Evolutionary conservation across 768 basidiomycete genomes (phyloP).

Genomic region (Leccinum rimulosum): DNA sequence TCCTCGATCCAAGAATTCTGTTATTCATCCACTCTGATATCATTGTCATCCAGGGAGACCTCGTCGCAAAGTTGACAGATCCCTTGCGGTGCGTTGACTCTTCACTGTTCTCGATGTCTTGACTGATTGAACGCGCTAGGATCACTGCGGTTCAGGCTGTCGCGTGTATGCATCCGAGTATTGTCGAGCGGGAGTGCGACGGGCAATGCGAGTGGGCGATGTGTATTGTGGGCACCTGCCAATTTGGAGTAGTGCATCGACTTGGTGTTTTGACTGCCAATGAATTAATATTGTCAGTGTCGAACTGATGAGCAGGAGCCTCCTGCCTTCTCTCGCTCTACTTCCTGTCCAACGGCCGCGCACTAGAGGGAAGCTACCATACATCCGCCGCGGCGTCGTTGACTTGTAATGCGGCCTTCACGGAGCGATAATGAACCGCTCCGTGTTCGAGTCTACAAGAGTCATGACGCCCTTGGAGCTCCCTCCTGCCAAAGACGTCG

Average conservation of each 20-base stretch:
- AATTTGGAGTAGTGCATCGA: neutral
- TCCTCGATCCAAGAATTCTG: neutral
- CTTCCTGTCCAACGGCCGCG: conserved; percentile 72
- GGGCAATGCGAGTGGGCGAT: conserved; percentile 78
- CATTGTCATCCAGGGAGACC: conserved; percentile 52
- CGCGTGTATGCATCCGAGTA: conserved; percentile 78
- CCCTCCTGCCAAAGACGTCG: conserved; percentile 54
- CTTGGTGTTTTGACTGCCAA: neutral
- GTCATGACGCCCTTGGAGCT: conserved; percentile 42
- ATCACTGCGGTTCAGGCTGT: conserved; percentile 87
- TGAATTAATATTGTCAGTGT: neutral
- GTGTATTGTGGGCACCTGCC: conserved; percentile 71
- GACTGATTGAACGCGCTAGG: conserved; percentile 32
- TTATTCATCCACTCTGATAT: neutral
- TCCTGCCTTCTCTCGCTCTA: conserved; percentile 75
- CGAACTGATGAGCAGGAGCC: conserved; percentile 30
- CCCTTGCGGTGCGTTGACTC: conserved; percentile 42
- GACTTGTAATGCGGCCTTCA: conserved; percentile 71
- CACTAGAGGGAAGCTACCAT: conserved; percentile 78
- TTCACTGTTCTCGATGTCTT: neutral
- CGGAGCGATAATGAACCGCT: conserved; percentile 34
- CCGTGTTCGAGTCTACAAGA: conserved; percentile 35
- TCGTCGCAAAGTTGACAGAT: conserved; percentile 62
- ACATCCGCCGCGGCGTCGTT: conserved; percentile 71
- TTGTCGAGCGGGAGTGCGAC: conserved; percentile 70